Evolutionary conservation across 2,329 filamentous ascomycete species (phyloP).

Genomic region (Fusarium pseudonygamai): DNA sequence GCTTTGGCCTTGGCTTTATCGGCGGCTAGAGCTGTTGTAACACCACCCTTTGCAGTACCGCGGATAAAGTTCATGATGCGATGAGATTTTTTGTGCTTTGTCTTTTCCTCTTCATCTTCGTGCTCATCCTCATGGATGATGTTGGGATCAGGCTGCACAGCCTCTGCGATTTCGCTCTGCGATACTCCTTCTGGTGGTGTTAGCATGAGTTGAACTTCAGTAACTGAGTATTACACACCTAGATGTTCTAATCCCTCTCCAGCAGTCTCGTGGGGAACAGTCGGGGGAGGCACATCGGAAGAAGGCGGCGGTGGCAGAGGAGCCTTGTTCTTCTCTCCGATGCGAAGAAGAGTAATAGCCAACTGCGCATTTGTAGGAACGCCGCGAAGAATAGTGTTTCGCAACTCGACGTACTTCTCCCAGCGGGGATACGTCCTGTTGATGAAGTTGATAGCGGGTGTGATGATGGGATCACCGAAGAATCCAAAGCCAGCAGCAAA

Average conservation of each 20-base stretch:
- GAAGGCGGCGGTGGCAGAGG: conserved; percentile 72
- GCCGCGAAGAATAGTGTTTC: conserved; percentile 81
- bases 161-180: conserved; percentile 71
- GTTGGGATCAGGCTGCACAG: conserved; percentile 59
- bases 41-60: conserved; percentile 72
- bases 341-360: conserved; percentile 80
- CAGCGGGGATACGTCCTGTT: conserved; percentile 74
- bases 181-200: conserved; percentile 57
- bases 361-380: conserved; percentile 89
- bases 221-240: conserved; percentile 41
- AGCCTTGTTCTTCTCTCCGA: conserved; percentile 83
- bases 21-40: conserved; percentile 76
- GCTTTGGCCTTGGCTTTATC: conserved; percentile 76
- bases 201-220: conserved; percentile 3
- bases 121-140: conserved; percentile 49
- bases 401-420: conserved; percentile 77
- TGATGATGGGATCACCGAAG: conserved; percentile 81
- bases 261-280: conserved; percentile 56
- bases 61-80: conserved; percentile 72
- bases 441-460: conserved; percentile 65
- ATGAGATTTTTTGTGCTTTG: conserved; percentile 54
- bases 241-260: conserved; percentile 50
- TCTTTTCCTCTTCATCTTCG: conserved; percentile 58
- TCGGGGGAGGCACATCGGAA: conserved; percentile 48
- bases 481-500: conserved; percentile 78